Conservation (phyloP, 768 basidiomycete genomes). For the Sutorius australiensis region DNA sequence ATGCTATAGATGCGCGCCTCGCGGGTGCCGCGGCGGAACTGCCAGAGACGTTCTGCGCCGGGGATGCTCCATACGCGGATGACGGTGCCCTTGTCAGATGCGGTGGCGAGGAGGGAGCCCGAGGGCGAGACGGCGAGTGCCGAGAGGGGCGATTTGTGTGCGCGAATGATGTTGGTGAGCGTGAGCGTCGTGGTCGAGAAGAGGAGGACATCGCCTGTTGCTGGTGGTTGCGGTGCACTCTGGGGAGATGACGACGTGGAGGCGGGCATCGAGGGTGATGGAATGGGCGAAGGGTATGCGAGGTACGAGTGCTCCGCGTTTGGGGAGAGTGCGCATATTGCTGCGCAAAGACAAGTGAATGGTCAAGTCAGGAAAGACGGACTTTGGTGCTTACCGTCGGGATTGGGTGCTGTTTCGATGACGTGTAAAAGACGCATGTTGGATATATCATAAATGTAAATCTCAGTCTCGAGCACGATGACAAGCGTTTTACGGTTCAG, state of each 20-base stretch:
- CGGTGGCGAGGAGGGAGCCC: constrained; percentile 89
- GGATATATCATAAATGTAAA: constrained; percentile 98
- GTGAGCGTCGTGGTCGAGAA: constrained; percentile 92
- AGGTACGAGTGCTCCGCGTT: constrained; percentile 91
- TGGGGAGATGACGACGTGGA: constrained; percentile 38
- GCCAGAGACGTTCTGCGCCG: constrained; percentile 88
- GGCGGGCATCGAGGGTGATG: constrained; percentile 66
- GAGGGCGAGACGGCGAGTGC: constrained; percentile 80
- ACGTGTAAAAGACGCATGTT: constrained; percentile 98
- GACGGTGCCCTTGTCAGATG: constrained; percentile 93
- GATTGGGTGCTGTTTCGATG: constrained; percentile 94
- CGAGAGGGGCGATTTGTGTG: constrained; percentile 92
- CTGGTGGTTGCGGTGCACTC: constrained; percentile 38
- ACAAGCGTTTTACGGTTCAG: constrained; percentile 95
- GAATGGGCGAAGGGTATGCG: constrained; percentile 93
- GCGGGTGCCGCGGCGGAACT: constrained; percentile 88
- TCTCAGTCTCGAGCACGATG: constrained; percentile 94
- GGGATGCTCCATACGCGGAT: constrained; percentile 94
- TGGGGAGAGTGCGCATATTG: constrained; percentile 92
- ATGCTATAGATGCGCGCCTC: constrained; percentile 83
- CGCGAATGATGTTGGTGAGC: constrained; percentile 93
- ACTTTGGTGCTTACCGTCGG: constrained; percentile 61
- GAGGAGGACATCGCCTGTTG: constrained; percentile 82
- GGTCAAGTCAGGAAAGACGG: neutral
- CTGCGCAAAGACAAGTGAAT: constrained; percentile 38